Percentiles rank a stretch among this genome's conserved stretches.
Evolutionary conservation across 1,284 basidiomycete species (phyloP).

Genomic region (Retiboletus flavoniger): DNA sequence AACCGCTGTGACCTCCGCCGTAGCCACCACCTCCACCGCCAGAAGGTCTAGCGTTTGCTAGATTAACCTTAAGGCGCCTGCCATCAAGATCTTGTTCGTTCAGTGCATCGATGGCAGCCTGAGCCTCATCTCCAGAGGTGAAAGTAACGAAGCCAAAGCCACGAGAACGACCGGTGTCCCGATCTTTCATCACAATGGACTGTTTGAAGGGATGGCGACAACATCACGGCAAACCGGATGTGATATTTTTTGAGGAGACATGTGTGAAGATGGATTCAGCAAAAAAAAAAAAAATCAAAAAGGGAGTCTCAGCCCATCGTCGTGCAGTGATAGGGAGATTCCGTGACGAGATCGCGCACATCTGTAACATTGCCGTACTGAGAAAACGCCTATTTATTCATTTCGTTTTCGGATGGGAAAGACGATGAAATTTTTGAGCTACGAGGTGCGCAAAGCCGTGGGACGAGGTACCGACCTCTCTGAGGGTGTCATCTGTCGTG

Average conservation of each 20-base stretch:
- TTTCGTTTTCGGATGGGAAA: not conserved
- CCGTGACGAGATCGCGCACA: constrained; percentile 56
- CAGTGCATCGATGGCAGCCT: constrained; percentile 72
- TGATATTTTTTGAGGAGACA: constrained; percentile 20
- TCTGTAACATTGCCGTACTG: constrained; percentile 65
- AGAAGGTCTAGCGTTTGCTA: constrained; percentile 79
- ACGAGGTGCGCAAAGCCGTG: constrained; percentile 31
- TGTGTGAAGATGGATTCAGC: constrained; percentile 36
- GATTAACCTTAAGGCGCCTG: constrained; percentile 88
- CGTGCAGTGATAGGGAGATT: constrained; percentile 40
- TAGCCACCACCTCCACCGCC: constrained; percentile 15
- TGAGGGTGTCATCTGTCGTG: constrained; percentile 84
- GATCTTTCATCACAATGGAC: constrained; percentile 97
- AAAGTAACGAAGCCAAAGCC: constrained; percentile 96
- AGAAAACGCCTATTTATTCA: constrained; percentile 59
- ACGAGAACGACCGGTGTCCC: constrained; percentile 93
- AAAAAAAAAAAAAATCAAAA: constrained; percentile 27
- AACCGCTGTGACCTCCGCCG: constrained; percentile 8
- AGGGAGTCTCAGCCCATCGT: constrained; percentile 34
- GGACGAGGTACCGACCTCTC: constrained; percentile 65
- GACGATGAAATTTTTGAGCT: constrained; percentile 17
- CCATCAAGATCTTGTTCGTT: constrained; percentile 95
- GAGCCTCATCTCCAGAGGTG: constrained; percentile 57
- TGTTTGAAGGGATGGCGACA: constrained; percentile 34
- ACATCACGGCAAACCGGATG: constrained; percentile 13